Base-by-base conservation (phyloP, 2,329 filamentous ascomycete genomes). In the Tolypocladium paradoxum region DNA sequence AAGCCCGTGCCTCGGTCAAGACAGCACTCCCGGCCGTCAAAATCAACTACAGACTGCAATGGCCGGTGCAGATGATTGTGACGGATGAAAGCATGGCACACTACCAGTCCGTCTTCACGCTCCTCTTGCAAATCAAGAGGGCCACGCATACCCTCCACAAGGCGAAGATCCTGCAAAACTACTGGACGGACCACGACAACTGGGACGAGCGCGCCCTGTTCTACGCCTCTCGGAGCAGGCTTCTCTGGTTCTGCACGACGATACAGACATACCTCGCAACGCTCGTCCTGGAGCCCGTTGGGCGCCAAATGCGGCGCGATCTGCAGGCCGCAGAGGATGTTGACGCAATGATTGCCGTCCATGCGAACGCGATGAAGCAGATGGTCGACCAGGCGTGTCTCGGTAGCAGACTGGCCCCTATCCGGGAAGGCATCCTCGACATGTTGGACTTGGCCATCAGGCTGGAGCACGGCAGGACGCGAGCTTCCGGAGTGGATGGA, bases 161-260 rank as follows among this genome's bases (percentile, higher is more conserved):
- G 27, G 71, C 76, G 48, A 73, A 74, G 33, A 66, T 77, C 6
- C 61, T 74, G 24, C 68, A 72, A 14, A 70, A 73, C 54, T 69
- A 67, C 58, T 62, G 65, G 62, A 64, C 65, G 35, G 66, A 73
- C 45, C 57, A 64, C 34, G 66, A 69, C 22, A 60, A 62, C 27
- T 70, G 68, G 61, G 62, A 66, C n/a, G 75, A 76, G 50, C 70
- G 72, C 16, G 71, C 73, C 0, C 58, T 73, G 3, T 84, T 79
- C 62, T 83, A 81, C 64, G 71, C 75, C 18, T 71, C 92, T 9
- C 82, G 88, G 37, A 81, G 83, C 33, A 82, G 79, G 49, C 74
- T 95, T 4, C 71, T 90, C 12, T 92, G 88, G 86, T 92, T 95
- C 68, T 80, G 81, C 58, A 85, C 84, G 57, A 82, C 79, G 0